Evolutionary conservation across 2,329 filamentous ascomycete genomes (phyloP).

Genomic region (Xylariaceae sp.): DNA sequence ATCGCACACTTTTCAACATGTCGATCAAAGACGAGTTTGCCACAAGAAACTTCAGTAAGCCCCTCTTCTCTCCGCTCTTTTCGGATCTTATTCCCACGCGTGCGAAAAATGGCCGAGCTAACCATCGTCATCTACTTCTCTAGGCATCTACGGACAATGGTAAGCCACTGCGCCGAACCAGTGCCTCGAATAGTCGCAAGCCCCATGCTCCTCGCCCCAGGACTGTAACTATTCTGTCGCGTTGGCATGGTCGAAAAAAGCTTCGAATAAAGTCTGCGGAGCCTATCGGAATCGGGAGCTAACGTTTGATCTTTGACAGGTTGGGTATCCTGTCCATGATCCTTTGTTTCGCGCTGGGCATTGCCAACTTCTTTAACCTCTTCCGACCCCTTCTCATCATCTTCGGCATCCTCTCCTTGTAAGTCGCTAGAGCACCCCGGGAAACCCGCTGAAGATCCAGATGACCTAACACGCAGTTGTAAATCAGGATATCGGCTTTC

Average conservation of each 20-base stretch:
- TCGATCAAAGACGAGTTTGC: constrained; percentile 66
- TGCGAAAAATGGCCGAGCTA: constrained; percentile 28
- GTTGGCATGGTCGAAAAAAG: background rate
- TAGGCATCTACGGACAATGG: constrained; percentile 74
- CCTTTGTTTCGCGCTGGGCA: constrained; percentile 63
- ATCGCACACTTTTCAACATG: constrained; percentile 45
- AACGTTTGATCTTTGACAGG: constrained; percentile 38
- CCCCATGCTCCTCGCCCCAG: background rate
- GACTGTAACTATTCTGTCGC: background rate
- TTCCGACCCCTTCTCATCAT: constrained; percentile 43
- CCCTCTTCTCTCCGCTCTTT: constrained; percentile 3
- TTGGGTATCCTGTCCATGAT: constrained; percentile 66
- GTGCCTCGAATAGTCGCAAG: background rate
- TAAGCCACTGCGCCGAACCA: constrained; percentile 38
- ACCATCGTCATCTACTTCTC: constrained; percentile 18
- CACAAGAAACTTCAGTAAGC: constrained; percentile 69
- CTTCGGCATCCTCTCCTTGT: constrained; percentile 51
- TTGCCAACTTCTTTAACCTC: constrained; percentile 59
- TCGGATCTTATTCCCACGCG: constrained; percentile 4
- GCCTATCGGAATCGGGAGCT: constrained; percentile 13
- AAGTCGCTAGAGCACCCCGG: constrained; percentile 28
- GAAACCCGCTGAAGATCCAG: background rate
- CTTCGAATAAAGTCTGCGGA: background rate
- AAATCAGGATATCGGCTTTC: constrained; percentile 58
- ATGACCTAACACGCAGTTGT: background rate